Conservation (phyloP, 2,329 filamentous ascomycete species). For the Xylariaceae sp. region DNA sequence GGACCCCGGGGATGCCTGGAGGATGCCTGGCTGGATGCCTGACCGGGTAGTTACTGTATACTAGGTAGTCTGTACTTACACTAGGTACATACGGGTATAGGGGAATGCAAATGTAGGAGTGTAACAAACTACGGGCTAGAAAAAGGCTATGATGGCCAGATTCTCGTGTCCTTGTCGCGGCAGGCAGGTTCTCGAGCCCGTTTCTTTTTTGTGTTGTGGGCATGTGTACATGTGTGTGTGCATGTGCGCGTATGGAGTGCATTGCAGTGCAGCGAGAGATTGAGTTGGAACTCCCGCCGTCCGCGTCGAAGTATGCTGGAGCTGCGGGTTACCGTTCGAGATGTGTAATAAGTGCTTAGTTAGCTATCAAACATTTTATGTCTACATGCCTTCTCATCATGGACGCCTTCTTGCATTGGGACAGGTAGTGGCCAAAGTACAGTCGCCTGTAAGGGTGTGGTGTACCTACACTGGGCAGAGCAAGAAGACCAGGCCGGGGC, state of each 20-base stretch:
- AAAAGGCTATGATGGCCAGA: slow-evolving; percentile 4
- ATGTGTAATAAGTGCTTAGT: neutral
- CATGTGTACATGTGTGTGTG: neutral
- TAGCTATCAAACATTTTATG: too few relatives aligned
- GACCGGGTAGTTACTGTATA: neutral
- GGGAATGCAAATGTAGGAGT: too few relatives aligned
- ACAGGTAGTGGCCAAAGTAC: neutral
- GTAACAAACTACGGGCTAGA: too few relatives aligned
- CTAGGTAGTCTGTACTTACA: too few relatives aligned
- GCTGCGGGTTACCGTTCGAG: neutral
- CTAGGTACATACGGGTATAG: neutral
- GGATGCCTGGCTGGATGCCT: neutral
- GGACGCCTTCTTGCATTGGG: too few relatives aligned
- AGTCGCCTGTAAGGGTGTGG: too few relatives aligned
- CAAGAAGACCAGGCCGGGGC: too few relatives aligned
- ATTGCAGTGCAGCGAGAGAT: neutral
- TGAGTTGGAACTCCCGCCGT: neutral
- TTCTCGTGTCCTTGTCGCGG: slow-evolving; percentile 10
- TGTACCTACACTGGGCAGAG: too few relatives aligned
- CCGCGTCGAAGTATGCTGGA: neutral
- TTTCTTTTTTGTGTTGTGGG: neutral
- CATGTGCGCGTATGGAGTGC: neutral
- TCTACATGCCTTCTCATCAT: too few relatives aligned
- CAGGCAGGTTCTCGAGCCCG: slow-evolving; percentile 10
- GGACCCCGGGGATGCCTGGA: slow-evolving; percentile 2